Base-by-base conservation (phyloP, 23 red algal genomes). In the Gracilaria domingensis region DNA sequence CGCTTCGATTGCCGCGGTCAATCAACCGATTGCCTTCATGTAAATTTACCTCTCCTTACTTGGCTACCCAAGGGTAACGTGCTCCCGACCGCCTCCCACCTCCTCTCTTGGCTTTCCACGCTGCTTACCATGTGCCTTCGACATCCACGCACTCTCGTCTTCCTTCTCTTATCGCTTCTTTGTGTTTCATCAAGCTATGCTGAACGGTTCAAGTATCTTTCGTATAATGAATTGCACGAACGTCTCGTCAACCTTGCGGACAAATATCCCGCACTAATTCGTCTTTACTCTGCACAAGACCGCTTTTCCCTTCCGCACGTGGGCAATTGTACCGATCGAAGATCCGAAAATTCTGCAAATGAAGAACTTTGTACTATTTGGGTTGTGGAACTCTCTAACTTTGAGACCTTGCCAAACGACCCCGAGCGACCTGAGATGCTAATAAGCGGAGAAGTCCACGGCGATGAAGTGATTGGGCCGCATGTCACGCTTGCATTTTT, bases 401-500 rank as follows among this genome's bases (percentile, higher is more conserved):
- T 59, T 4, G 25, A 80, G 8, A 86, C 84, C 9, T 79, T 96
- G n/a, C 36, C 76, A 2, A 44, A n/a, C 3, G 82, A 95, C 25
- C 71, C 88, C 8, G 44, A 40, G 12, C 90, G 91, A 0, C 97
- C 97, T n/a, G 82, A 94, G 64, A 49, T 96, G 47, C 59, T 99
- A 12, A 64, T 99, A 2, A 93, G 88, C 29, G 97, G 97, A 42
- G 86, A 77, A 32, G 35, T 99, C 23, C 97, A 99, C 82, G 97
- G 97, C 11, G 79, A 99, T 66, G 97, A 99, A 79, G 88, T 83
- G 0, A 91, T 99, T 20, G 97, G 97, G 1, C 88, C 95, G n/a
- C 80, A 92, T 34, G 88, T 66, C 6, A 62, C 74, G 1, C 72
- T 94, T 36, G 92, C 86, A 54, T 94, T 91, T 45, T 30, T 88